Percentiles rank a stretch among this genome's conserved stretches.
Evolutionary conservation across 73 alveolate genomes (phyloP).

Genomic region (Paraurostyla sp.): DNA sequence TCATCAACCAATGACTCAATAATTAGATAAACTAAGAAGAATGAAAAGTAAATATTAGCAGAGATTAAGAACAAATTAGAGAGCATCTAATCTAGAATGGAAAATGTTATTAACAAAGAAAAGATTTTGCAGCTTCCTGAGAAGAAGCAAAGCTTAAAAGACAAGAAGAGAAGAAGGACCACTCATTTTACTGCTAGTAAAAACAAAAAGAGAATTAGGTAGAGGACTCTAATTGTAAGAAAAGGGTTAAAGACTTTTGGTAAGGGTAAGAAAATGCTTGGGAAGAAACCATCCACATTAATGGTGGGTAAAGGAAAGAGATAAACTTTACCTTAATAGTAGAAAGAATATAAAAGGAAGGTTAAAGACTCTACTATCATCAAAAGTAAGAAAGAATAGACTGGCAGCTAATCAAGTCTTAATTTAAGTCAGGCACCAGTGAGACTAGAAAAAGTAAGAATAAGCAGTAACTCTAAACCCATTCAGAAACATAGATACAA

Average conservation of each 20-base stretch:
- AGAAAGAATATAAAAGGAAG: background rate
- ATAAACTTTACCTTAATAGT: no score
- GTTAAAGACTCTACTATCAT: no score
- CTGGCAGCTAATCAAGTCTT: no score
- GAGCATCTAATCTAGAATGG: background rate
- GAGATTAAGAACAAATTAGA: constrained; percentile 15
- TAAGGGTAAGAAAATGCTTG: no score
- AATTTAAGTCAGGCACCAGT: background rate
- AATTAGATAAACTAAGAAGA: background rate
- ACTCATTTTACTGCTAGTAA: constrained; percentile 16
- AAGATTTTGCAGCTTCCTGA: background rate
- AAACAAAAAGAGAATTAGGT: constrained; percentile 18
- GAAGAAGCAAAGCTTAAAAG: background rate
- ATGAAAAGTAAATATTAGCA: background rate
- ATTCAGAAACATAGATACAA: background rate
- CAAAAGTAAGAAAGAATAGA: no score
- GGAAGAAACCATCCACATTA: no score
- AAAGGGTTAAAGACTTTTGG: background rate
- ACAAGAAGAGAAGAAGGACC: constrained; percentile 20
- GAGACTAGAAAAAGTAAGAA: background rate
- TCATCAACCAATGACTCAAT: no score
- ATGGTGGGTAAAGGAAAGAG: no score
- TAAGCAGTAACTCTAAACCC: background rate
- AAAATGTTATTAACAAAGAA: constrained; percentile 6
- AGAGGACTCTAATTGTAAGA: background rate